These are phyloP conservation scores for Talaromyces pinophilus DNA, from an alignment of 2,329 filamentous ascomycete genomes.

Conservation along the genomic window DNA sequence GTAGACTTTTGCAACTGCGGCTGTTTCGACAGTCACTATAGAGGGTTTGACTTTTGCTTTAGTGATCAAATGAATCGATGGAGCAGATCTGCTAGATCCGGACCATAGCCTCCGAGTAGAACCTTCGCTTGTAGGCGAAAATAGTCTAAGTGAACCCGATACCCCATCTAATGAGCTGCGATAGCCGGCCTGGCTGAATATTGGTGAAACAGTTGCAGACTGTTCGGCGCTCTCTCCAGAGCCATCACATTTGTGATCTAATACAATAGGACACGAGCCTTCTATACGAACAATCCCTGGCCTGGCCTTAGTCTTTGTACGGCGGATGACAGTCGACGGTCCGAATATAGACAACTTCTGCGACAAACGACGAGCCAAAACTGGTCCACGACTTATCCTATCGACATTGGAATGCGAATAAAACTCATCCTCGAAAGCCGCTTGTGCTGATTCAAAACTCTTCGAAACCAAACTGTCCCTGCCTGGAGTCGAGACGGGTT, in stretches of 20 bases:
- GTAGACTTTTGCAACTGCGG: conserved; percentile 79
- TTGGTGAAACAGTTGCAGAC: conserved; percentile 35
- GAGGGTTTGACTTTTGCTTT: conserved; percentile 32
- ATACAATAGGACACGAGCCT: conserved; percentile 22
- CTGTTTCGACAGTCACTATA: conserved; percentile 69
- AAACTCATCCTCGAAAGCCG: background rate
- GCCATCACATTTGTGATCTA: conserved; percentile 30
- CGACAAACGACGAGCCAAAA: conserved; percentile 37
- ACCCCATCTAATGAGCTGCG: conserved; percentile 37
- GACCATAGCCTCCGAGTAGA: conserved; percentile 10
- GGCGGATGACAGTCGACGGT: conserved; percentile 44
- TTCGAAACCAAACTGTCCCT: background rate
- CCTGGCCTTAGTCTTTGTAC: conserved; percentile 37
- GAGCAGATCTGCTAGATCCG: conserved; percentile 16
- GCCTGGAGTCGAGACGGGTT: background rate
- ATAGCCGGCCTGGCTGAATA: conserved; percentile 36
- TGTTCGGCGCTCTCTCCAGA: conserved; percentile 38
- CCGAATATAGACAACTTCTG: conserved; percentile 43
- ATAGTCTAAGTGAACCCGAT: conserved; percentile 27
- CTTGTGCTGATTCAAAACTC: background rate
- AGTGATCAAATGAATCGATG: conserved; percentile 22
- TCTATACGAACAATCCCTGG: conserved; percentile 34
- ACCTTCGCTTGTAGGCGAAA: conserved; percentile 18
- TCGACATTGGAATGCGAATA: background rate
- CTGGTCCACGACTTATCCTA: conserved; percentile 26